Percentiles rank a stretch among this genome's conserved stretches.
Evolutionary conservation across 148 eudicot genomes (phyloP).

Genomic region (Chenopodium berlandieri): DNA sequence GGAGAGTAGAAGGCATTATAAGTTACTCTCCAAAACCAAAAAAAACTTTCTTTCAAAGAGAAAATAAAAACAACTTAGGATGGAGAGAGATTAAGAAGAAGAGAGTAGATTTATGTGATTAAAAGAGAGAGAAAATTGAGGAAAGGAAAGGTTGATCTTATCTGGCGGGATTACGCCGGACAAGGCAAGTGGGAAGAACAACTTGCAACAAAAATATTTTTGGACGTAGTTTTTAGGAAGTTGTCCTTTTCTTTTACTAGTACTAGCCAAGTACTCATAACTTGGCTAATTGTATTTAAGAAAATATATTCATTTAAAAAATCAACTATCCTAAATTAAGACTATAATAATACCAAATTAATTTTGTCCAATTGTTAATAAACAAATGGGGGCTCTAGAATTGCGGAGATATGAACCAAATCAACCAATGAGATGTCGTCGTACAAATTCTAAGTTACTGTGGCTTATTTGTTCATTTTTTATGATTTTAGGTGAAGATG

Average conservation of each 20-base stretch:
- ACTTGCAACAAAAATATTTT: constrained; percentile 26
- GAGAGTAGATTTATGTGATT: neutral
- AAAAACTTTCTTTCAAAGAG: too few relatives aligned
- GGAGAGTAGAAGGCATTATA: constrained; percentile 57
- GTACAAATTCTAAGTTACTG: constrained; percentile 2
- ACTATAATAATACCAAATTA: neutral
- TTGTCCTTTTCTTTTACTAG: constrained; percentile 10
- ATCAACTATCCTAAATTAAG: neutral
- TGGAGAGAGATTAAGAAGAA: constrained; percentile 2
- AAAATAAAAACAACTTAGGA: neutral
- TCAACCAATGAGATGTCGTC: neutral
- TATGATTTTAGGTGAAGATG: neutral
- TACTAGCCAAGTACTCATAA: constrained; percentile 24
- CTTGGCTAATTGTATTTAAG: neutral
- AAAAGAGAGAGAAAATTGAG: neutral
- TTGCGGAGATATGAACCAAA: neutral
- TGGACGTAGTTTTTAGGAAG: constrained; percentile 15
- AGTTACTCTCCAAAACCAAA: neutral
- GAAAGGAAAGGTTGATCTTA: constrained; percentile 13
- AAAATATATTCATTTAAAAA: neutral
- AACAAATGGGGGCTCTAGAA: neutral
- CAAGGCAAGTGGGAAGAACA: constrained; percentile 44
- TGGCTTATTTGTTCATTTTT: neutral
- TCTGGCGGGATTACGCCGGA: constrained; percentile 20
- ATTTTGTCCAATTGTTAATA: neutral